These are phyloP conservation scores for Aegilops longissima DNA, from an alignment of 176 grass and related monocot genomes.

Conservation along the genomic window DNA sequence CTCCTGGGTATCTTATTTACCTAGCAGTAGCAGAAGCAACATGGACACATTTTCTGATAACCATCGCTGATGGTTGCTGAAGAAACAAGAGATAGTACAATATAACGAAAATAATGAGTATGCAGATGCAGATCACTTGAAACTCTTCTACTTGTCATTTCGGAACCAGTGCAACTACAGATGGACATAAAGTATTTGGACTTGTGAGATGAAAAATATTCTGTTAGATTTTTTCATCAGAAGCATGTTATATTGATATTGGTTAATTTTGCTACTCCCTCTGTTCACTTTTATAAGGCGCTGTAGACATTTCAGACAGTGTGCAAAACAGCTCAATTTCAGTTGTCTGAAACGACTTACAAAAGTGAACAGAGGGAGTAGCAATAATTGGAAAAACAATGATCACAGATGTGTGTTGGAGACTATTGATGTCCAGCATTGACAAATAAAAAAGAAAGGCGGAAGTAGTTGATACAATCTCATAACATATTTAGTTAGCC, in stretches of 20 bases:
- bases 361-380: background rate
- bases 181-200: background rate
- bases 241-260: background rate
- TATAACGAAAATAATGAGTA: background rate
- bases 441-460: background rate
- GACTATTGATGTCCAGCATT: background rate
- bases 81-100: background rate
- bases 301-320: no score
- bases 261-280: background rate
- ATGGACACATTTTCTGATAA: conserved; percentile 15
- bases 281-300: no score
- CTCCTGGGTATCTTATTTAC: background rate
- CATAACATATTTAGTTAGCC: background rate
- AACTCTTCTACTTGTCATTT: background rate
- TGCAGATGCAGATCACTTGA: background rate
- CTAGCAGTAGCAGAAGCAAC: conserved; percentile 16
- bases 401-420: background rate
- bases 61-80: background rate
- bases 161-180: background rate
- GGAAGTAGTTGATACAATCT: background rate
- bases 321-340: no score
- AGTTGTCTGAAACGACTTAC: no score
- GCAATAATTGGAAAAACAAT: background rate
- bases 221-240: background rate
- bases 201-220: background rate